Conservation (phyloP, 2,329 filamentous ascomycete genomes). For the Aschersonia sp. region DNA sequence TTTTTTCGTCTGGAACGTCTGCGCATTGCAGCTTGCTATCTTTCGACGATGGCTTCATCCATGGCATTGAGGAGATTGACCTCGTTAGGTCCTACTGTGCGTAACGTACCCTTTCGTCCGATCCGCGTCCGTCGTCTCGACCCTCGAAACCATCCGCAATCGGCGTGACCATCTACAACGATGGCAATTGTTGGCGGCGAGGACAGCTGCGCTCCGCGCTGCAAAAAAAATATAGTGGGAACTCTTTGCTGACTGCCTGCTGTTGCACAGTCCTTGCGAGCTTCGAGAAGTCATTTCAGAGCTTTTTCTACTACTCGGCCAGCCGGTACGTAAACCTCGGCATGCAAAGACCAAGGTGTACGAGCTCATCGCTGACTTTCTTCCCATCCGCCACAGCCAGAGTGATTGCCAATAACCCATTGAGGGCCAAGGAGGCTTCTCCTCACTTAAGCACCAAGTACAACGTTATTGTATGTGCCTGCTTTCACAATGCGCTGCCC, state of each 20-base stretch:
- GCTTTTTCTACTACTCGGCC: constrained; percentile 79
- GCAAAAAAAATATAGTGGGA: background rate
- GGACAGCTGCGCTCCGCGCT: background rate
- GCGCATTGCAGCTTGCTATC: constrained; percentile 10
- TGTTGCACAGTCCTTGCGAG: constrained; percentile 41
- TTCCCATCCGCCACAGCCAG: constrained; percentile 38
- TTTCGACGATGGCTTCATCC: constrained; percentile 41
- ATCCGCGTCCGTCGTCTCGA: constrained; percentile 2
- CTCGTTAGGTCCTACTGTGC: constrained; percentile 40
- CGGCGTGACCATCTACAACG: too few species aligned
- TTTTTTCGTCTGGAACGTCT: constrained; percentile 4
- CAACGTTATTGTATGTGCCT: constrained; percentile 68
- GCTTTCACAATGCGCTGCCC: background rate
- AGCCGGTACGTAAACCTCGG: constrained; percentile 40
- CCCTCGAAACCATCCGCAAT: too few species aligned
- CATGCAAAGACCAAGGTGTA: background rate
- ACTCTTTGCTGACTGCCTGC: background rate
- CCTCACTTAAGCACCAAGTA: constrained; percentile 82
- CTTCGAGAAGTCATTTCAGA: constrained; percentile 50
- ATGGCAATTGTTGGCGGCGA: background rate
- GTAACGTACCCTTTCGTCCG: constrained; percentile 15
- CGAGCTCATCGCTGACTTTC: background rate
- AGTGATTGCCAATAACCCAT: constrained; percentile 71
- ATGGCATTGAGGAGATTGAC: constrained; percentile 49
- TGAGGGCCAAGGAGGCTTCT: constrained; percentile 87